Base-by-base conservation (phyloP, 345 rosid genomes). In the Euclidium syriacum region DNA sequence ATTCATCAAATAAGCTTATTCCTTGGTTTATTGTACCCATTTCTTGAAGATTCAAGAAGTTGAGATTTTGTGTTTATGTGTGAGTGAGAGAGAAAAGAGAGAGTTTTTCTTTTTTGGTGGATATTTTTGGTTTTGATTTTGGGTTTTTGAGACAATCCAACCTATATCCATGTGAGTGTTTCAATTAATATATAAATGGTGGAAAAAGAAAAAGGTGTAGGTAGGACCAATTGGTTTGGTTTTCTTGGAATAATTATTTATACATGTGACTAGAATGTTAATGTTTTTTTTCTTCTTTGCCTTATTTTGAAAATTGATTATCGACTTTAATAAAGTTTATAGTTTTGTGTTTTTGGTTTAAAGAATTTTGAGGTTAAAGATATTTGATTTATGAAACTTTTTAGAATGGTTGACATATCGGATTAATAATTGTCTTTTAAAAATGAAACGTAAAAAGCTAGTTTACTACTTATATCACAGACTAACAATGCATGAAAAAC, bases 1-100 rank as follows among this genome's bases (percentile, higher is more conserved):
- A 77, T 27, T 81, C 91, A 65, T 84, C 88, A 54, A 82, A 78
- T 71, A 81, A 75, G 47, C 85, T 75, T 75, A 77, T 73, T 52
- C 74, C 80, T 58, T 86, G 79, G 23, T 80, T 73, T 36, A 80
- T 65, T 4, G 83, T 65, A 48, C 89, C 78, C 88, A 85, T 80
- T 32, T 65, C 66, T 44, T 29, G 44, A 55, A 56, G 40, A 19
- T 49, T 24, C 53, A 25, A 19, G 58, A 48, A 42, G 27, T 36
- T 46, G 44, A 62, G 53, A 7, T 4, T n/a, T n/a, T n/a, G n/a
- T n/a, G n/a, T n/a, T n/a, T n/a, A n/a, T 60, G 15, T 58, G 30
- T 32, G 5, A 23, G 25, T 5, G 59, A 25, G 48, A 55, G 54
- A 65, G 11, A 6, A 65, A 7, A 6, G 39, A 46, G 27, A 7